These are phyloP conservation scores for Entomortierella beljakovae DNA, from an alignment of 192 early-diverging fungal genomes.

Conservation along the genomic window DNA sequence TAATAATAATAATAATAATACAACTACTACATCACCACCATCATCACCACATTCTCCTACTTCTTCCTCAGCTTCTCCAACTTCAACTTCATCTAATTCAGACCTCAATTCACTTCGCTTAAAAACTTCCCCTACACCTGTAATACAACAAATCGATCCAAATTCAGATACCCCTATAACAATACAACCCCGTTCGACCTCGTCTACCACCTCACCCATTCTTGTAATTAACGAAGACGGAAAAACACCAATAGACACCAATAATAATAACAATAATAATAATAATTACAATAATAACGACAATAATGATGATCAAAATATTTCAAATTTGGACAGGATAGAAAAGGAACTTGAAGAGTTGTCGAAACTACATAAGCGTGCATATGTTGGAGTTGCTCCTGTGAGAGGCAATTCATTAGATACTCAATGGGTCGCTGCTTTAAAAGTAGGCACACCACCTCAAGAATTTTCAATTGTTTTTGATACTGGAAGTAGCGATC, in stretches of 20 bases:
- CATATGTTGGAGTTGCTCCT: conserved; percentile 46
- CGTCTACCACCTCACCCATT: not conserved
- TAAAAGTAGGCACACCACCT: conserved; percentile 63
- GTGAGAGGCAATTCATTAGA: conserved; percentile 45
- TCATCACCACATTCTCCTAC: conserved; percentile 1
- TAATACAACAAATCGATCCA: not conserved
- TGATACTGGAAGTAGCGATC: conserved; percentile 70
- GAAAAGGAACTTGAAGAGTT: conserved; percentile 30
- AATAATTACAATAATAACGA: not conserved
- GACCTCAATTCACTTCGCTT: not conserved
- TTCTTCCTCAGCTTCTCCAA: not conserved
- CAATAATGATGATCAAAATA: not conserved
- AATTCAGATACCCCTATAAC: not conserved
- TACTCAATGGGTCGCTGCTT: conserved; percentile 52
- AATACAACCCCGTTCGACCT: not conserved
- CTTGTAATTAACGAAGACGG: not conserved
- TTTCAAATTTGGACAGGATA: conserved; percentile 25
- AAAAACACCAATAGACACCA: not conserved
- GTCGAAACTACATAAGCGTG: conserved; percentile 20
- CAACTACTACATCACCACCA: not conserved
- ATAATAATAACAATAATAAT: not conserved
- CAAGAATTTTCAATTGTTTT: conserved; percentile 70
- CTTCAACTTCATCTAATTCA: not conserved
- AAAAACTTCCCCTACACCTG: too few relatives aligned
- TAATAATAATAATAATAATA: not conserved